Evolutionary conservation across 345 rosid species (phyloP).

Genomic region (Eutrema yunnanense): DNA sequence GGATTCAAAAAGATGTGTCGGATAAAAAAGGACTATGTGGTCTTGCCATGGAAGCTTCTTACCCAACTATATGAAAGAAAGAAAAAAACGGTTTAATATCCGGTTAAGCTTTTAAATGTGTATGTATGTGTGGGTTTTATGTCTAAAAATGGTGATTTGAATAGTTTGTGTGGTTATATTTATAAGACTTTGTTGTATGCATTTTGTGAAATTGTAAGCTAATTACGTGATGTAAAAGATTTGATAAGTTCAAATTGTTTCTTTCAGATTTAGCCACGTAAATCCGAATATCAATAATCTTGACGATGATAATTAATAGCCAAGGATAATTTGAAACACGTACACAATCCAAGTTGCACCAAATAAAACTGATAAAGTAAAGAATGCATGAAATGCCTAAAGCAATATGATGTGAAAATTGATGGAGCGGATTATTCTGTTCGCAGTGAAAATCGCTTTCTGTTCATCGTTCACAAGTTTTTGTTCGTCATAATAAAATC

Average conservation of each 20-base stretch:
- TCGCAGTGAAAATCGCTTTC: background rate
- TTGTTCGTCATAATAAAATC: background rate
- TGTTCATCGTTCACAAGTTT: background rate
- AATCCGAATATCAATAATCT: background rate
- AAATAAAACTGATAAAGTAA: background rate
- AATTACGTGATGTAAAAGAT: background rate
- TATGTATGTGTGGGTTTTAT: slow-evolving; percentile 4
- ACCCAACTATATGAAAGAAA: slow-evolving; percentile 35
- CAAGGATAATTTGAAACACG: background rate
- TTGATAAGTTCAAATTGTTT: background rate
- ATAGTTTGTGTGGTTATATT: background rate
- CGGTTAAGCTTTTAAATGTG: background rate
- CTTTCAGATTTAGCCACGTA: background rate
- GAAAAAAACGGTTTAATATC: slow-evolving; percentile 10
- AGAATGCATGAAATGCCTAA: background rate
- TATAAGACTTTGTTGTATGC: background rate
- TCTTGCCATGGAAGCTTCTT: slow-evolving; percentile 52
- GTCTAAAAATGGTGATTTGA: background rate
- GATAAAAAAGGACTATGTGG: slow-evolving; percentile 47
- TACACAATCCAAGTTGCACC: background rate
- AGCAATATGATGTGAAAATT: background rate
- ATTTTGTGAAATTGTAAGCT: background rate
- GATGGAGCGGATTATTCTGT: background rate
- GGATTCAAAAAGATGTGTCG: slow-evolving; percentile 34
- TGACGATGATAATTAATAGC: background rate